Conservation (phyloP, 805 yeast species). For the Kazachstania viticola region DNA sequence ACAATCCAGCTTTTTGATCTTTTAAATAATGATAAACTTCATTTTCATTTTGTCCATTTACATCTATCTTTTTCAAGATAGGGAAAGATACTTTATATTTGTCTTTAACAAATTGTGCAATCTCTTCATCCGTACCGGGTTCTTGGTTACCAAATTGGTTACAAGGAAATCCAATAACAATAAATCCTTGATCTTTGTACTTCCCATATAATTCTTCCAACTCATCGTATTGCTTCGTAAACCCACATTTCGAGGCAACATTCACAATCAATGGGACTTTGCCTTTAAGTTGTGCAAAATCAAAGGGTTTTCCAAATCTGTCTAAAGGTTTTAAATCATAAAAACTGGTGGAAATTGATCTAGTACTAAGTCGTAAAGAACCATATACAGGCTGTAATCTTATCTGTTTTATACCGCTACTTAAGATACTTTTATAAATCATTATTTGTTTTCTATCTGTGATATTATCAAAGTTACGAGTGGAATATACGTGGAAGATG, state of each 20-base stretch:
- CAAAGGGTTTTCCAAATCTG: slow-evolving; percentile 43
- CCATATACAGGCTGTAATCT: too few species aligned
- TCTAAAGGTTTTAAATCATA: slow-evolving; percentile 56
- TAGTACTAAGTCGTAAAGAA: slow-evolving; percentile 1
- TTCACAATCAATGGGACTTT: slow-evolving; percentile 77
- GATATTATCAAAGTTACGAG: too few species aligned
- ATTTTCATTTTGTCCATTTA: slow-evolving; percentile 73
- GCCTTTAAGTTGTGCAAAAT: slow-evolving; percentile 54
- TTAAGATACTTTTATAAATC: too few species aligned
- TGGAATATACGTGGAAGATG: too few species aligned
- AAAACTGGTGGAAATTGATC: slow-evolving; percentile 30
- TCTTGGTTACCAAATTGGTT: slow-evolving; percentile 81
- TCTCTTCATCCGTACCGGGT: slow-evolving; percentile 58
- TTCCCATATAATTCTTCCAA: slow-evolving; percentile 57
- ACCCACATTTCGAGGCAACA: slow-evolving; percentile 78
- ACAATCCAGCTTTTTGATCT: slow-evolving; percentile 40
- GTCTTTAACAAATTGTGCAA: slow-evolving; percentile 56
- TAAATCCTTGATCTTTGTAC: slow-evolving; percentile 52
- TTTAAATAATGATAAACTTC: slow-evolving; percentile 76
- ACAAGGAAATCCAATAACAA: slow-evolving; percentile 78
- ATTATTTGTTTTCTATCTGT: too few species aligned
- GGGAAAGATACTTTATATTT: slow-evolving; percentile 93
- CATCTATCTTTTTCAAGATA: slow-evolving; percentile 73
- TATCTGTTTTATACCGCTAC: too few species aligned
- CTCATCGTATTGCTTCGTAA: slow-evolving; percentile 66